Percentiles rank a stretch among this genome's conserved stretches.
phyloP scores from a whole-genome alignment of 345 rosid genomes.

The Acer saccharum region DNA sequence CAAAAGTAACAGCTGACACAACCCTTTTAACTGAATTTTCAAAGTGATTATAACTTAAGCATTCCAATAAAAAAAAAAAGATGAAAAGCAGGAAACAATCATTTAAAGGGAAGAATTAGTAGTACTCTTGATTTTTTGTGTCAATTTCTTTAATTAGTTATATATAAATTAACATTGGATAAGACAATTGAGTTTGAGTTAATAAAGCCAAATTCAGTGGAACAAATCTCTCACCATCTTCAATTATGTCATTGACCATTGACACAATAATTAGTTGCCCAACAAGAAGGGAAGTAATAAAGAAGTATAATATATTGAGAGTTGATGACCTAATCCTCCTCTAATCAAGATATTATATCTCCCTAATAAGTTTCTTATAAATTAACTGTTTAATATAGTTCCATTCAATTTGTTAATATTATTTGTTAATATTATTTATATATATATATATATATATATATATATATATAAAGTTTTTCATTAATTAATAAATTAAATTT shows the following conservation, averaged over 20 bases:
- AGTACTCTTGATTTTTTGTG: slow-evolving; percentile 19
- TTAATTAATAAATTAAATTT: too few relatives aligned
- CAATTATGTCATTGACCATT: slow-evolving; percentile 45
- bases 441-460: too few relatives aligned
- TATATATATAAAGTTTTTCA: too few relatives aligned
- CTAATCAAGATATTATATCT: slow-evolving; percentile 7
- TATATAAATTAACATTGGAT: slow-evolving; percentile 4
- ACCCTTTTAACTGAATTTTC: slow-evolving; percentile 12
- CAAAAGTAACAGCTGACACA: not conserved
- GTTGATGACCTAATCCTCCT: slow-evolving; percentile 34
- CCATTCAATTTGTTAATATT: too few relatives aligned
- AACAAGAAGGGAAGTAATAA: slow-evolving; percentile 30
- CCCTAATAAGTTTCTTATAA: too few relatives aligned
- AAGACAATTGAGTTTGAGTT: slow-evolving; percentile 24
- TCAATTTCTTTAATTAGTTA: not conserved
- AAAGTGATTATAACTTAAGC: slow-evolving; percentile 26
- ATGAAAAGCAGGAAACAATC: slow-evolving; percentile 17
- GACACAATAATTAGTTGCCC: slow-evolving; percentile 31
- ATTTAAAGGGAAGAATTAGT: not conserved
- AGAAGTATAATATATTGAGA: not conserved
- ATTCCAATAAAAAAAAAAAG: not conserved
- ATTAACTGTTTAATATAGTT: too few relatives aligned
- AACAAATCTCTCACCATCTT: slow-evolving; percentile 31
- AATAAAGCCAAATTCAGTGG: slow-evolving; percentile 41
- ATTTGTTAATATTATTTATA: too few relatives aligned